Base-by-base conservation (phyloP, 2,329 filamentous ascomycete genomes). In the Cladobotryum mycophilum region DNA sequence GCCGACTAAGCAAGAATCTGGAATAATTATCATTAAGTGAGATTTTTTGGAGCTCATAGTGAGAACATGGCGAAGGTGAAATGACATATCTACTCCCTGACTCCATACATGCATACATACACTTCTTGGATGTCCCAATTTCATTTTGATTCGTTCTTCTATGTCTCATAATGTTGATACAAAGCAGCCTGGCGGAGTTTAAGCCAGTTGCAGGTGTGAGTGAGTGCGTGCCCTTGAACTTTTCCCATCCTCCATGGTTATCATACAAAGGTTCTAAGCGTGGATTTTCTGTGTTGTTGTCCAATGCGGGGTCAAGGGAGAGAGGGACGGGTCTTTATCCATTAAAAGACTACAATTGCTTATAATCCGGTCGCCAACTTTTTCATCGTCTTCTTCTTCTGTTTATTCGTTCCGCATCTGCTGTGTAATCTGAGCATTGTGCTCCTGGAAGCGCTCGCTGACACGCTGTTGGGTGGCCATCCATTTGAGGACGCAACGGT, bases 401-500 rank as follows among this genome's bases (percentile, higher is more conserved):
- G 35, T 58, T 63, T 73, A 75, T 63, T 71, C 72, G 56, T 71
- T 67, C 60, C 71, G 70, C 72, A 77, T 72, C 63, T 71, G 69
- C 63, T 79, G 73, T 61, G 72, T 70, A 55, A 77, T 75, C 74
- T 83, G 80, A 61, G 79, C 76, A 57, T 83, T 85, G 65, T 84
- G 78, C 69, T 85, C 82, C 66, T 82, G 79, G 81, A 97, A 99
- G 57, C 93, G 83, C 73, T 95, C 88, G 64, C 90, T 89, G 62
- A 99, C 78, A 54, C 93, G 85, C 72, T 93, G 89, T 58, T 89
- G 89, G 56, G 86, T 86, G 70, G 95, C 93, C 79, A 97, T 85
- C 72, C 89, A 89, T 78, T 99, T 99, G 73, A 93, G 87, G 55
- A 97, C 91, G 73, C 93, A 99, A 64, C 90, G 88, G 74, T 89